A percentile compares a stretch with the other conserved stretches of the same genome.
Evolutionary conservation across 495 filamentous ascomycete genomes (phyloP).

Genomic region (Aspergillus diversus): DNA sequence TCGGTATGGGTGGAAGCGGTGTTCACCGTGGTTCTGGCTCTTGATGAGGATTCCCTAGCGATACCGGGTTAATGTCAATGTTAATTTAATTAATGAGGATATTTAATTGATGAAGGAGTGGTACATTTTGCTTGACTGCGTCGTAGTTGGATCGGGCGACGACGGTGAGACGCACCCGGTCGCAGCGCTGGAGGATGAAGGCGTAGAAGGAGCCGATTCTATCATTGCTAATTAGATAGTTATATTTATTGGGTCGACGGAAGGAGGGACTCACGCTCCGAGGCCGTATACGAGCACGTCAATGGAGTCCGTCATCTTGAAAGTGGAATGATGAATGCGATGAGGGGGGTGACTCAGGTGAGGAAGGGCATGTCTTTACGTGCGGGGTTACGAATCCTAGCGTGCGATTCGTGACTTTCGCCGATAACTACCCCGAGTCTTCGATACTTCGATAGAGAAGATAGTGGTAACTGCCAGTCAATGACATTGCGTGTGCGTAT

Average conservation of each 20-base stretch:
- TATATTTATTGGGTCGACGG: neutral
- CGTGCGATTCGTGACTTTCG: too few species aligned
- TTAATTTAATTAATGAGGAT: neutral
- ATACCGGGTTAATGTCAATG: neutral
- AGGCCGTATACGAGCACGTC: constrained; percentile 44
- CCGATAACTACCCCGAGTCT: too few species aligned
- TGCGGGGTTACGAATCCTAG: too few species aligned
- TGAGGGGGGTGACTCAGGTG: neutral
- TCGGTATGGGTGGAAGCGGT: constrained; percentile 43
- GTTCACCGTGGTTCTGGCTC: constrained; percentile 51
- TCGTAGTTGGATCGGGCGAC: constrained; percentile 59
- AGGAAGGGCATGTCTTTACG: neutral
- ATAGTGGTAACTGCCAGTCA: too few species aligned
- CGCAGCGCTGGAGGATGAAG: constrained; percentile 46
- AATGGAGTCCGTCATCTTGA: constrained; percentile 33
- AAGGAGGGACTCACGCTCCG: constrained; percentile 36
- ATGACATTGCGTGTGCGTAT: too few species aligned
- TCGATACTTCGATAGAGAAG: too few species aligned
- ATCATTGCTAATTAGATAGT: constrained; percentile 2
- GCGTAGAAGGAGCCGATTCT: constrained; percentile 54
- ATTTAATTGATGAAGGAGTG: neutral
- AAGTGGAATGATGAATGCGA: neutral
- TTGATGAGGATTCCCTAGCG: constrained; percentile 47
- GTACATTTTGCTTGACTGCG: constrained; percentile 45
- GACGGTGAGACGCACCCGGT: constrained; percentile 49